Base-by-base conservation (phyloP, 1,139 yeast species). In the Debaryomyces sp. region DNA sequence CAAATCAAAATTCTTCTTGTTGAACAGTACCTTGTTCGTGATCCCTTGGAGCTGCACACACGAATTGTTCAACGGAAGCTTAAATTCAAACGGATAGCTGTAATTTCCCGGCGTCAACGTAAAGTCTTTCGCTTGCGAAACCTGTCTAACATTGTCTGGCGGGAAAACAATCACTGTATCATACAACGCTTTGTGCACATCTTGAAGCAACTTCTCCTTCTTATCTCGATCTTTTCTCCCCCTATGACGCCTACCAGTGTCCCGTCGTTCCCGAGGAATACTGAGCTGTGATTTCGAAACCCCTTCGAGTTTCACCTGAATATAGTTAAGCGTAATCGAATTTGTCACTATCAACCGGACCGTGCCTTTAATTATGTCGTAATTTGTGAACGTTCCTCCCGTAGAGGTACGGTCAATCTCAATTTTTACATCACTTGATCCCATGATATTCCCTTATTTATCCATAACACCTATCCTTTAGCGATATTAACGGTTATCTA, bases 51-150 rank as follows among this genome's bases (percentile, higher is more conserved):
- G 50, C 58, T 75, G 72, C 34, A 68, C 67, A 62, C 89, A 85
- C 17, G 77, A 67, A 47, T 73, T 73, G 47, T 72, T 71, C 51
- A 77, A 61, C 0, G 90, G 89, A 37, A 85, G 66, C 51, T 66
- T 69, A 59, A 85, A 81, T 41, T 70, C 68, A 61, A 85, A 85
- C 5, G 84, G 83, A 58, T 83, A 85, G 1, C 68, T 58, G 59
- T 85, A 83, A 32, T 71, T 71, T 0, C 90, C 90, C 0, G 87
- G 81, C 1, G 82, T 74, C 49, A 85, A 66, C 0, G 89, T 84
- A 61, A 78, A 84, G 46, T 81, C 84, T 50, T 75, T 75, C 5
- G 80, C 71, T 43, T 67, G 67, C 18, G 82, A 71, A 1, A 77
- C 80, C 38, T 70, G 60, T 10, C 81, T 66, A 24, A 84, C 71